Base-by-base conservation (phyloP, 768 basidiomycete species). In the Dendrothele bispora region DNA sequence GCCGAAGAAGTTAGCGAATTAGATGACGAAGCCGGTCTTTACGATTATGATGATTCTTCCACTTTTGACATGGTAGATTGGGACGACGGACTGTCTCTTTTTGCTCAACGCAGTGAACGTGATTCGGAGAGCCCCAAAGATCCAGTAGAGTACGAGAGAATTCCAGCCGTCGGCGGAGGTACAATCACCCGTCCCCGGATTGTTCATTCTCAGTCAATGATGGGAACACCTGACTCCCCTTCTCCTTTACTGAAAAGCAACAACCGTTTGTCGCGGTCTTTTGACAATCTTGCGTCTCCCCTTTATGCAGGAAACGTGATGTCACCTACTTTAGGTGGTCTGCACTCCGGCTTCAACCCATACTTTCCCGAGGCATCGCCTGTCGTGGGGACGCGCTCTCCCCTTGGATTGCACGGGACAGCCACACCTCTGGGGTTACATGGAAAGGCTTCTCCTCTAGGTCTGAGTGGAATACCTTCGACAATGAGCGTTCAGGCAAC, bases 81-180 rank as follows among this genome's bases (percentile, higher is more conserved):
- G 88, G 82, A 84, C 20, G 82, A 82, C 21, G 71, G 75, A 1
- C 61, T 76, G 1, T 70, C 79, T 2, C 73, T 74, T 29, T 64
- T 70, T 51, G 67, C 74, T 4, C 71, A 70, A 2, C 60, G 67
- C n/a, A 80, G 78, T 39, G 60, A 72, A 21, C 53, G 58, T 7
- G 62, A 64, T 25, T 25, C 22, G 25, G 3, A 26, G 15, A 4
- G 30, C 38, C 24, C 36, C 22, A 62, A 70, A 38, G 72, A 71
- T 38, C 59, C 55, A 10, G 64, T 75, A 10, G 89, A 91, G 59
- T 94, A 87, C 64, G 91, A 95, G 62, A 86, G 88, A 1, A 82
- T 94, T 28, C 91, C 94, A 11, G 94, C 95, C 3, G 87, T 97
- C 4, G 94, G 95, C 15, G 93, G 93, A 12, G 94, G 94, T 0